These are phyloP conservation scores for Myxozyma melibiosi DNA, from an alignment of 805 yeast species.

Conservation along the genomic window DNA sequence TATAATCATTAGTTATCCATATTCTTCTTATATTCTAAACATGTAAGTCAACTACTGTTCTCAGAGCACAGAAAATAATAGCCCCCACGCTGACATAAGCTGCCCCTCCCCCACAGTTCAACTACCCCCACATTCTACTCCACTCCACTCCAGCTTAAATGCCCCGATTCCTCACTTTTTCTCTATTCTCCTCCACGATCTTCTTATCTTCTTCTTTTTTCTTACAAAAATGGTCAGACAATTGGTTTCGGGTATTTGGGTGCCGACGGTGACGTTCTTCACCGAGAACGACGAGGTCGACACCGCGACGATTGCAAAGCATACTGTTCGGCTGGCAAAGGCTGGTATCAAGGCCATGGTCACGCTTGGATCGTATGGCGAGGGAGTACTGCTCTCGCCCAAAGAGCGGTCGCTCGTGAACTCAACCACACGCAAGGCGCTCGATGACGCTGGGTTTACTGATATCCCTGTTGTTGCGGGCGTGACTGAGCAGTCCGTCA, in stretches of 20 bases:
- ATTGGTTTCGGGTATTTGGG: conserved; percentile 24
- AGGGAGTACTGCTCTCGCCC: conserved; percentile 53
- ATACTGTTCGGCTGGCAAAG: conserved; percentile 48
- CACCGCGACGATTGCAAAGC: conserved; percentile 49
- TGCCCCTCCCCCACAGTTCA: not conserved
- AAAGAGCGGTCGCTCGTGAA: conserved; percentile 46
- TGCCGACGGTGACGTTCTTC: conserved; percentile 29
- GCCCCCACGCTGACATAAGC: conserved; percentile 14
- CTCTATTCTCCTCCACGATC: not conserved
- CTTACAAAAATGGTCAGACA: not conserved
- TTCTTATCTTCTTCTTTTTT: no score
- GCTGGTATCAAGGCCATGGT: conserved; percentile 55
- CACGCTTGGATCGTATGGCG: conserved; percentile 59
- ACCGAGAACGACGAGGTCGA: conserved; percentile 42
- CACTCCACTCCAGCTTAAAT: no score
- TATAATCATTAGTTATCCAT: not conserved
- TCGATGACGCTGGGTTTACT: conserved; percentile 46
- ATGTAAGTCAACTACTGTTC: no score
- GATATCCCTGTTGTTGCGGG: conserved; percentile 53
- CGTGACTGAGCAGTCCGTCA: conserved; percentile 51
- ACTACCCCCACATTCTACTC: not conserved
- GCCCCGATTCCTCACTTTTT: not conserved
- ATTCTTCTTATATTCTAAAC: no score
- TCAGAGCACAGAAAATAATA: no score
- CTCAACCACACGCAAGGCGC: conserved; percentile 39